A percentile compares a stretch with the other conserved stretches of the same genome.
Conservation (phyloP, 2,329 filamentous ascomycete species). For the Dactylellina cionopaga region DNA sequence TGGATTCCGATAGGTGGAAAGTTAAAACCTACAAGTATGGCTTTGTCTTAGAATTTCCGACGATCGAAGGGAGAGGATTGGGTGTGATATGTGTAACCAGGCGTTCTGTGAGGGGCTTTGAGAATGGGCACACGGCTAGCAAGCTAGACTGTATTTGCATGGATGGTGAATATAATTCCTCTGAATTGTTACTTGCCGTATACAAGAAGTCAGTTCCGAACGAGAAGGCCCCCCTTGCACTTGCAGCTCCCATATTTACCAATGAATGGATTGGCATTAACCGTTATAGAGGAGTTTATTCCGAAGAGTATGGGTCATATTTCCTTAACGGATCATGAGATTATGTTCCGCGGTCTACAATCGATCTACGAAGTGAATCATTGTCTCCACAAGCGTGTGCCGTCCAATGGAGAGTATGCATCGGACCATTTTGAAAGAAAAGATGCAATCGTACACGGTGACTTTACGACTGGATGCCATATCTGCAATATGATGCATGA, state of each 20-base stretch:
- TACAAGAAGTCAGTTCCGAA: not conserved
- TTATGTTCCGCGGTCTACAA: constrained; percentile 6
- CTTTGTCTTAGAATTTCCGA: constrained; percentile 36
- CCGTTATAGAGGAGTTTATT: not conserved
- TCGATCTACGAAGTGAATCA: constrained; percentile 12
- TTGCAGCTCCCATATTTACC: not conserved
- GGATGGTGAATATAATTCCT: not conserved
- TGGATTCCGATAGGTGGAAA: not conserved
- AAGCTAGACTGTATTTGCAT: not conserved
- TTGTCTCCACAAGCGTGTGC: not conserved
- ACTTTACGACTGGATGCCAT: constrained; percentile 1
- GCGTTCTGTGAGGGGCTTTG: not conserved
- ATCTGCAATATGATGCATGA: constrained; percentile 34
- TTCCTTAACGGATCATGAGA: constrained; percentile 8
- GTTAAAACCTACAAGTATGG: constrained; percentile 4
- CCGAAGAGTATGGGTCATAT: constrained; percentile 16
- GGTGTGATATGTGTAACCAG: not conserved
- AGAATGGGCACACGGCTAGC: not conserved
- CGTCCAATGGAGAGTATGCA: constrained; percentile 7
- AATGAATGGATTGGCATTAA: constrained; percentile 1
- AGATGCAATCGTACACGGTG: constrained; percentile 18
- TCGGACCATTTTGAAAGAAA: constrained; percentile 9
- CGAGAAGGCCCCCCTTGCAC: not conserved
- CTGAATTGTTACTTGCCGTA: not conserved
- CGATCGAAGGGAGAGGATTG: constrained; percentile 13